A percentile compares a stretch with the other conserved stretches of the same genome.
phyloP scores from a whole-genome alignment of 345 rosid species.

The Erysimum cheiranthoides region DNA sequence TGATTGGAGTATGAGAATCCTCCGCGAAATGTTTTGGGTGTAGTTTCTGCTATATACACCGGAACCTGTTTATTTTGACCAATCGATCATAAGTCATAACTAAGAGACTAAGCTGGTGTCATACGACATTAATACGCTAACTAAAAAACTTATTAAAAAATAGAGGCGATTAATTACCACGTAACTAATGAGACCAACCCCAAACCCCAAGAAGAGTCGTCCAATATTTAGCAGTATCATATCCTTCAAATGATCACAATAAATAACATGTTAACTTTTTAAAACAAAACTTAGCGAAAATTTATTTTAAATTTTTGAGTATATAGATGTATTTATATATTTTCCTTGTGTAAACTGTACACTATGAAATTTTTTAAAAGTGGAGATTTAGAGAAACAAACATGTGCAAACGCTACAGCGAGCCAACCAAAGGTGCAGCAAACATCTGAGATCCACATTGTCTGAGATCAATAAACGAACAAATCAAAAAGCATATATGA shows the following conservation, averaged over 20 bases:
- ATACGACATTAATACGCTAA: neutral
- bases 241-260: slow-evolving; percentile 31
- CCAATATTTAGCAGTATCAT: slow-evolving; percentile 35
- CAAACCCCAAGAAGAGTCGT: slow-evolving; percentile 44
- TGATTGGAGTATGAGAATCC: slow-evolving; percentile 45
- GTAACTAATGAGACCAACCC: slow-evolving; percentile 49
- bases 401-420: slow-evolving; percentile 50
- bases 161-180: slow-evolving; percentile 31
- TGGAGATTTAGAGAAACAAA: slow-evolving; percentile 30
- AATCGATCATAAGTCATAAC: neutral
- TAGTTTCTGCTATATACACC: slow-evolving; percentile 56
- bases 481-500: neutral
- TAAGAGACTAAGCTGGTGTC: neutral
- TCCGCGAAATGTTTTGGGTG: slow-evolving; percentile 53
- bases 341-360: neutral
- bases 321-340: no score
- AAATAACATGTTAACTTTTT: neutral
- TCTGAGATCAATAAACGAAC: slow-evolving; percentile 38
- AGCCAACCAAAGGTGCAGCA: slow-evolving; percentile 52
- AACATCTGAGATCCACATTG: slow-evolving; percentile 49
- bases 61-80: slow-evolving; percentile 43
- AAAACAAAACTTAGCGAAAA: no score
- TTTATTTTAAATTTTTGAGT: no score
- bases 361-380: neutral
- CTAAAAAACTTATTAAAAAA: no score